Conservation (phyloP, 148 eudicot genomes). For the Vaccinium myrtillus region DNA sequence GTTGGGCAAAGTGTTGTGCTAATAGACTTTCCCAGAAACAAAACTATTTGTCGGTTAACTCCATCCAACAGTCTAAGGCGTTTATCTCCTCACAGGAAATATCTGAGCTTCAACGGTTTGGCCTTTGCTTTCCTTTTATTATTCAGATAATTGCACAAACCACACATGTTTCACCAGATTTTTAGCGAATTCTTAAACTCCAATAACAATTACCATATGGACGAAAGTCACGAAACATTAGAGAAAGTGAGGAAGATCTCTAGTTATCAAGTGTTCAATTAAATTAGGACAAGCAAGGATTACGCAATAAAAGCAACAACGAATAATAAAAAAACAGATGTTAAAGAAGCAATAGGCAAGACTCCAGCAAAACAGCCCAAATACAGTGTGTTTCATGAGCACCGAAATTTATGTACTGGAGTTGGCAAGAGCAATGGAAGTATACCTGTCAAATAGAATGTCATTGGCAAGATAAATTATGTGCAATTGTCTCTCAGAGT, state of each 20-base stretch:
- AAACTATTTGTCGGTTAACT: background rate
- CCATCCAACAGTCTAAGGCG: background rate
- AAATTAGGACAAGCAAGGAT: background rate
- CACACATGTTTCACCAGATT: background rate
- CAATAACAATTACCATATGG: background rate
- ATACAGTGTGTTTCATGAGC: background rate
- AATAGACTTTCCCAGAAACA: background rate
- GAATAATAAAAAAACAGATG: background rate
- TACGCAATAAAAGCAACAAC: background rate
- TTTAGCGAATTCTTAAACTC: background rate
- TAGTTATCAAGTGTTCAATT: background rate
- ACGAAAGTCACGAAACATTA: background rate
- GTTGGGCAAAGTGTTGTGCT: too few species aligned
- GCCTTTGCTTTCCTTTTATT: background rate
- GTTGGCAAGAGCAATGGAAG: background rate
- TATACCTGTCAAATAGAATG: conserved; percentile 91
- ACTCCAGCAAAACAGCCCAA: background rate
- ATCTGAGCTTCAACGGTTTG: background rate
- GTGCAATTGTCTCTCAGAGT: conserved; percentile 88
- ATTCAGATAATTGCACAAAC: background rate
- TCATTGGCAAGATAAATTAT: conserved; percentile 94
- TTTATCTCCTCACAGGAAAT: background rate
- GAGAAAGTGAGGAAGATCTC: background rate
- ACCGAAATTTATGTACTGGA: background rate
- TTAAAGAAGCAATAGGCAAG: background rate